phyloP scores from a whole-genome alignment of 2,329 filamentous ascomycete species.

The Verruconis gallopava region DNA sequence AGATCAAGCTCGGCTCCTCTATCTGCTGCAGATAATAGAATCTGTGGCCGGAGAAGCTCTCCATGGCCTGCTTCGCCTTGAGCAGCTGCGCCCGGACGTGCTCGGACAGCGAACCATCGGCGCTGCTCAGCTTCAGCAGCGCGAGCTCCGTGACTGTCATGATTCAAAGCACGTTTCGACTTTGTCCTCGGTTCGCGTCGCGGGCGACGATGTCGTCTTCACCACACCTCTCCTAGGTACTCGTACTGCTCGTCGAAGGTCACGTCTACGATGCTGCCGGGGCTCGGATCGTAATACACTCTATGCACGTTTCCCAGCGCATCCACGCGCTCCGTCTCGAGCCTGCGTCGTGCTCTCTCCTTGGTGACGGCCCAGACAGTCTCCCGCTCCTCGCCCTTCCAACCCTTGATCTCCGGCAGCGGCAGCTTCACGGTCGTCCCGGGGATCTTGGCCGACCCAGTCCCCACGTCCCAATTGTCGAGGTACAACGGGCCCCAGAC shows the following conservation, averaged over 20 bases:
- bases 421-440: background rate
- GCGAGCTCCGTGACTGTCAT: background rate
- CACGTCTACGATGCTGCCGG: background rate
- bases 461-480: background rate
- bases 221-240: background rate
- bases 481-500: background rate
- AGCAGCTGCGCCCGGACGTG: background rate
- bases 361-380: too few species aligned
- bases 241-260: background rate
- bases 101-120: background rate
- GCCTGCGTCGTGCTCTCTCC: too few species aligned
- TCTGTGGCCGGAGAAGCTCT: background rate
- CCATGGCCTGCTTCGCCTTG: background rate
- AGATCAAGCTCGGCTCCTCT: conserved; percentile 1
- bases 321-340: too few species aligned
- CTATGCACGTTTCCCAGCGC: too few species aligned
- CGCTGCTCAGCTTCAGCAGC: background rate
- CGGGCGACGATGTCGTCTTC: too few species aligned
- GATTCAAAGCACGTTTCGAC: too few species aligned
- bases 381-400: background rate
- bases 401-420: background rate
- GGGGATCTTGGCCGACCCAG: background rate
- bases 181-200: too few species aligned
- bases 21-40: conserved; percentile 5
- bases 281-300: background rate